phyloP scores from a whole-genome alignment of 2,329 filamentous ascomycete genomes.

The Calonectria hongkongensis region DNA sequence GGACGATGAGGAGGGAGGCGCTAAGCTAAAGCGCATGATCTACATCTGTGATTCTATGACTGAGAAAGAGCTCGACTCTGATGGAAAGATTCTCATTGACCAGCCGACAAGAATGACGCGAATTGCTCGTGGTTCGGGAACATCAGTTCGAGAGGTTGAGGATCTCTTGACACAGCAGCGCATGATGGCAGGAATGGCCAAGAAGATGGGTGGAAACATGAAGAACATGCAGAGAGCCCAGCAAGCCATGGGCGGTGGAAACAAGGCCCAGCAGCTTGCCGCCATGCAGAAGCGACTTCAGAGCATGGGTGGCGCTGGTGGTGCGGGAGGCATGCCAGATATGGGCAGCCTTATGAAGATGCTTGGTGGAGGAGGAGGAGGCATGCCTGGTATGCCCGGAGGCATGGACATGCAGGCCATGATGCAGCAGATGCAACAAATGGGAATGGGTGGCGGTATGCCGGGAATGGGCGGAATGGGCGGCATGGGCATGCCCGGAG shows the following conservation, averaged over 20 bases:
- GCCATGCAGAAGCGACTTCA: constrained; percentile 98
- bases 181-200: constrained; percentile 99
- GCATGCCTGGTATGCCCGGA: constrained; percentile 78
- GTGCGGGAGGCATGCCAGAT: constrained; percentile 83
- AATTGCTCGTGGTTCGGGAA: constrained; percentile 92
- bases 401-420: constrained; percentile 87
- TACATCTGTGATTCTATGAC: constrained; percentile 99
- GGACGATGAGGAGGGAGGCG: constrained; percentile 96
- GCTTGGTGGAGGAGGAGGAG: constrained; percentile 79
- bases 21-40: constrained; percentile 97
- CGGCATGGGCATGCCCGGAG: constrained; percentile 57
- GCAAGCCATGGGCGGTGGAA: constrained; percentile 90
- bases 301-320: constrained; percentile 87
- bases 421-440: constrained; percentile 83
- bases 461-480: constrained; percentile 54
- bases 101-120: constrained; percentile 95
- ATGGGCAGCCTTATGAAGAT: constrained; percentile 94
- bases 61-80: constrained; percentile 93
- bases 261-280: constrained; percentile 94
- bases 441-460: constrained; percentile 75
- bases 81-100: constrained; percentile 95
- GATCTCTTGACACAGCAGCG: constrained; percentile 97
- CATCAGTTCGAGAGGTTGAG: constrained; percentile 93
- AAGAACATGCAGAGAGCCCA: constrained; percentile 98
- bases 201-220: constrained; percentile 98